phyloP scores from a whole-genome alignment of 2,329 filamentous ascomycete species.

The Immersiporthe knoxdaviesiana region DNA sequence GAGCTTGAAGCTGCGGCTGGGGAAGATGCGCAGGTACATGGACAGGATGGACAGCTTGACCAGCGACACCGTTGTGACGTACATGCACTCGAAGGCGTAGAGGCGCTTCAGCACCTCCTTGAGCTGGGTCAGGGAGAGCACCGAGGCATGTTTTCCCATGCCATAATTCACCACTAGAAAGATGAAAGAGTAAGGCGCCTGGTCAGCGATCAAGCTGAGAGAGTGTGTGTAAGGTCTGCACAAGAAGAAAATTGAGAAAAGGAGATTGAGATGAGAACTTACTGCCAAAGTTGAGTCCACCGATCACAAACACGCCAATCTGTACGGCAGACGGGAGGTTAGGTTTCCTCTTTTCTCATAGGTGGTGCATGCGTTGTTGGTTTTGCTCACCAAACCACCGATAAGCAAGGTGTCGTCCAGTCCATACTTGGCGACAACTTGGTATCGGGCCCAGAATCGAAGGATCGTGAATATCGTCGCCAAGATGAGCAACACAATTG shows the following conservation, averaged over 20 bases:
- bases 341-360: neutral
- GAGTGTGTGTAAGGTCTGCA: neutral
- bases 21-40: conserved; percentile 36
- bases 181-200: neutral
- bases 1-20: conserved; percentile 32
- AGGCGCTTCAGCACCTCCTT: conserved; percentile 32
- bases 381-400: conserved; percentile 22
- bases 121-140: conserved; percentile 23
- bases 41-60: conserved; percentile 34
- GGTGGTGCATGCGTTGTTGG: too few relatives aligned
- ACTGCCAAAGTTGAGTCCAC: conserved; percentile 30
- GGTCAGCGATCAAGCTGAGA: neutral
- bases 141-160: conserved; percentile 26
- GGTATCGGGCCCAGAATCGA: conserved; percentile 29
- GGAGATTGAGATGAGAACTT: neutral
- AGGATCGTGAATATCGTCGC: conserved; percentile 26
- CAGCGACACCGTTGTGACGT: conserved; percentile 31
- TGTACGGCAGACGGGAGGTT: conserved; percentile 6
- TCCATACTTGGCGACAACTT: conserved; percentile 22
- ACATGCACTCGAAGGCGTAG: conserved; percentile 28
- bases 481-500: conserved; percentile 26
- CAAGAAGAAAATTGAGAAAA: neutral
- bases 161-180: conserved; percentile 29
- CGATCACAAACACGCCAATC: conserved; percentile 22
- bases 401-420: conserved; percentile 28